Percentiles rank a stretch among this genome's conserved stretches.
Evolutionary conservation across 306 rosid species (phyloP).

Genomic region (Herpetospermum pedunculosum): DNA sequence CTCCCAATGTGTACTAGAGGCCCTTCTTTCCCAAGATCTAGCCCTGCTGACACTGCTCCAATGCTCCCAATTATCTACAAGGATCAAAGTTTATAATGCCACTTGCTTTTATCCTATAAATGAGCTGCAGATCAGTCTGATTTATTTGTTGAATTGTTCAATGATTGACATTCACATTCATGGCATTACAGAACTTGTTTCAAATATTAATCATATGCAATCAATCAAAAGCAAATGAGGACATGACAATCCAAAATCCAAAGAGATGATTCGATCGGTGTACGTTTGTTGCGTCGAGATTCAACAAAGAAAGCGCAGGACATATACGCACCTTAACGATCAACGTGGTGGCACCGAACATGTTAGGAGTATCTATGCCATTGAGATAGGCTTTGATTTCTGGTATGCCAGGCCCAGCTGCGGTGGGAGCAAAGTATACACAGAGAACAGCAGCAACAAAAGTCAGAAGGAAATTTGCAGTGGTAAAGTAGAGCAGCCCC

Average conservation of each 20-base stretch:
- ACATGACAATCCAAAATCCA: neutral
- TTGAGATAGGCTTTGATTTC: conserved; percentile 94
- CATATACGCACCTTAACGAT: conserved; percentile 56
- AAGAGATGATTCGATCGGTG: neutral
- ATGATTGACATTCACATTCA: neutral
- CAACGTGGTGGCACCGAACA: conserved; percentile 64
- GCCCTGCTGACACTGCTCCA: conserved; percentile 89
- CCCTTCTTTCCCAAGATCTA: conserved; percentile 94
- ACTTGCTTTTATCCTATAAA: neutral
- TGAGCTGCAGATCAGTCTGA: conserved; percentile 2
- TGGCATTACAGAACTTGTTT: neutral
- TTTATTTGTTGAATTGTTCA: neutral
- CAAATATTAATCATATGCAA: neutral
- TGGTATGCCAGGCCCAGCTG: conserved; percentile 92
- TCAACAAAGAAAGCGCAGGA: neutral
- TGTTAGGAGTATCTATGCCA: conserved; percentile 83
- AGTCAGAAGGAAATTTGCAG: conserved; percentile 46
- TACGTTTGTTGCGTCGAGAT: neutral
- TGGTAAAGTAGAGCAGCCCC: conserved; percentile 48
- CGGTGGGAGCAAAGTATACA: conserved; percentile 78
- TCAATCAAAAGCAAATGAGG: neutral
- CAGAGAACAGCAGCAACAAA: conserved; percentile 54
- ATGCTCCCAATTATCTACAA: conserved; percentile 79
- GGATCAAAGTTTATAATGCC: neutral
- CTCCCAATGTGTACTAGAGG: conserved; percentile 87